Percentiles rank a stretch among this genome's conserved stretches.
Conservation (phyloP, 2,329 filamentous ascomycete genomes). For the Dothideomycetes sp. region DNA sequence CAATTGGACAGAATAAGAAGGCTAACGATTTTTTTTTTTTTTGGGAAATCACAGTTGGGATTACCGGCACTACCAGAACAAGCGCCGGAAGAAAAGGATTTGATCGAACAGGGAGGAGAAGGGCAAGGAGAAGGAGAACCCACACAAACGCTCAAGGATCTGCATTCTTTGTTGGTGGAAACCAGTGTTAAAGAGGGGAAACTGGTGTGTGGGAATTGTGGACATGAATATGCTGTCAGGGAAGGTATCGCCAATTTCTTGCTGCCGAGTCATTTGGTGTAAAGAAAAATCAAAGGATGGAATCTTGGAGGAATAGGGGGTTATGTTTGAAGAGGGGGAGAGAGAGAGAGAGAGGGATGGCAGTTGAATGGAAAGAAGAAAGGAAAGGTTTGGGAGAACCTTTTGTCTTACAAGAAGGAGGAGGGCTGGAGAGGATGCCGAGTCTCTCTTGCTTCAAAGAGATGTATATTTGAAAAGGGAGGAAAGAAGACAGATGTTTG, state of each 20-base stretch:
- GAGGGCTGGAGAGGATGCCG: neutral
- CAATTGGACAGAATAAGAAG: neutral
- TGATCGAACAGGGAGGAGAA: constrained; percentile 24
- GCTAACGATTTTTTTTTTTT: neutral
- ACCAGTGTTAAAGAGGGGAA: constrained; percentile 84
- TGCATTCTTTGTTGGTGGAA: constrained; percentile 77
- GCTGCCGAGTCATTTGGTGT: constrained; percentile 81
- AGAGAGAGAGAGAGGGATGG: neutral
- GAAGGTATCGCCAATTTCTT: constrained; percentile 97
- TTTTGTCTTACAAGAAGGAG: neutral
- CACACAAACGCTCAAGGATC: constrained; percentile 58
- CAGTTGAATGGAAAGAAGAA: neutral
- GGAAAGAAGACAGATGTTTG: neutral
- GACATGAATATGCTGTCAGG: constrained; percentile 87
- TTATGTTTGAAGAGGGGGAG: neutral
- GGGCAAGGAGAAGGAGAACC: constrained; percentile 57
- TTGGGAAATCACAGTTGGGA: constrained; percentile 52
- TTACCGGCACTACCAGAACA: constrained; percentile 59
- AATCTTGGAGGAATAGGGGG: neutral
- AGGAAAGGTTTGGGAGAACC: neutral
- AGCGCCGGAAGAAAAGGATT: constrained; percentile 22
- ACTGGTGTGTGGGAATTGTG: constrained; percentile 82
- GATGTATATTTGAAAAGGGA: neutral
- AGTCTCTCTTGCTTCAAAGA: neutral
- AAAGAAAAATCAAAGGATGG: constrained; percentile 17